Evolutionary conservation across 164 flowering plant species (phyloP), one percentile per base, ranked within the genome.

Genomic region (Nymphaea colorata): DNA sequence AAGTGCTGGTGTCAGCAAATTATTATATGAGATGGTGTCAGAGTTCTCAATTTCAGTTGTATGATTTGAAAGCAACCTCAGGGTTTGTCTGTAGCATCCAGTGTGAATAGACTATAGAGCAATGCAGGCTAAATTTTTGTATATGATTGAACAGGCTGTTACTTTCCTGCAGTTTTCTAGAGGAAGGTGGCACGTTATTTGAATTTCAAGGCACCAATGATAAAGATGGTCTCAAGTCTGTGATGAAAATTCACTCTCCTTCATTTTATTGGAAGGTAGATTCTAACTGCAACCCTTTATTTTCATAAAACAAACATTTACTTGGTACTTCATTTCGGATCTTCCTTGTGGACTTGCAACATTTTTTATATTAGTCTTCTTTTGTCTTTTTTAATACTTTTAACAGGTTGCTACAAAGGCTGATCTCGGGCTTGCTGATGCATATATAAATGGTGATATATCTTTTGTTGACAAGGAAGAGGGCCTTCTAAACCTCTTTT

Each of bases 391-490:
- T 51, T 4, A 42, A 14, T 59, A 59, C 65, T 17, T 76, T 64
- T 69, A 36, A 67, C 85, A 94, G 99, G 77, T 89, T 55, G 85
- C 86, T 71, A 88, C 86, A 66, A 80, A 86, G 74, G 93, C 90
- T 70, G 99, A 91, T 75, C 78, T 94, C 78, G 99, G 99, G 76
- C 89, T 94, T 72, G 99, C 96, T 65, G 99, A 94, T 83, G 95
- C 97, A 64, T 94, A 79, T 67, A 82, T 94, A 44, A 85, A 90
- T 79, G 96, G 95, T 43, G 95, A 93, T 73, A 80, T 90, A 69
- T 85, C 96, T 53, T 86, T 93, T 67, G 91, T 86, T 43, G 94
- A 90, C 72, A 81, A 86, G 74, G 81, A 87, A 67, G 82, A 83
- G 71, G 96, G 97, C 53, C 88, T 94, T 71, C 75, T 85, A 44